A percentile compares a stretch with the other conserved stretches of the same genome.
These are phyloP conservation scores for Ascoidea tarda DNA, from an alignment of 805 yeast genomes.

Conservation along the genomic window DNA sequence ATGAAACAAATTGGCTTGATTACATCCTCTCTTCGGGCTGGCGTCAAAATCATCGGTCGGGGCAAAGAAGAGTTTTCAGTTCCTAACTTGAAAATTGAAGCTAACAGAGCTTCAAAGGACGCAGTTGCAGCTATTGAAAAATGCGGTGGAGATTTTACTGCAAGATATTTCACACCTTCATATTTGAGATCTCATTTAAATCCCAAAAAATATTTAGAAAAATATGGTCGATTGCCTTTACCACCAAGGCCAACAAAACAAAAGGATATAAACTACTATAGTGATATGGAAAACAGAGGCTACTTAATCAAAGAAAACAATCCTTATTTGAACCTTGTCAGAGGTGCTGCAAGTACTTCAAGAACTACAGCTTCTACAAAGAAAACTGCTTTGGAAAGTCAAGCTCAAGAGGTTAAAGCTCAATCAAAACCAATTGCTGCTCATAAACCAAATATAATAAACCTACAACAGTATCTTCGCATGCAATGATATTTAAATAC, in stretches of 20 bases:
- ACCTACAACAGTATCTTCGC: no score
- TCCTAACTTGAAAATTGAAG: slow-evolving; percentile 63
- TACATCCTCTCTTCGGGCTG: slow-evolving; percentile 58
- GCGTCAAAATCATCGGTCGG: slow-evolving; percentile 68
- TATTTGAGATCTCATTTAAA: slow-evolving; percentile 63
- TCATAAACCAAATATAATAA: no score
- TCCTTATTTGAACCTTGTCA: no score
- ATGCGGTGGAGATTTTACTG: slow-evolving; percentile 60
- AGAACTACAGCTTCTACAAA: no score
- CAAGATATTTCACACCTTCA: slow-evolving; percentile 54
- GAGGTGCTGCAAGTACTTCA: no score
- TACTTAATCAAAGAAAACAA: slow-evolving; percentile 34
- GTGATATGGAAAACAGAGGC: slow-evolving; percentile 60
- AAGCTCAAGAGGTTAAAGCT: no score
- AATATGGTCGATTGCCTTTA: slow-evolving; percentile 69
- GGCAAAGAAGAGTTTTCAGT: slow-evolving; percentile 34
- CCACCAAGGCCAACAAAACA: slow-evolving; percentile 76
- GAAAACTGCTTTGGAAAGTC: no score
- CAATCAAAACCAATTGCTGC: no score
- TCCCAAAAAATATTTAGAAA: slow-evolving; percentile 56
- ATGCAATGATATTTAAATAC: no score
- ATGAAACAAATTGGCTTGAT: slow-evolving; percentile 67
- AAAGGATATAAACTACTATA: slow-evolving; percentile 69
- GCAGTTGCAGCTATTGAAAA: slow-evolving; percentile 65
- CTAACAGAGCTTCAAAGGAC: slow-evolving; percentile 60